Conservation (phyloP, 2,329 filamentous ascomycete species). For the Dactylellina sp. region DNA sequence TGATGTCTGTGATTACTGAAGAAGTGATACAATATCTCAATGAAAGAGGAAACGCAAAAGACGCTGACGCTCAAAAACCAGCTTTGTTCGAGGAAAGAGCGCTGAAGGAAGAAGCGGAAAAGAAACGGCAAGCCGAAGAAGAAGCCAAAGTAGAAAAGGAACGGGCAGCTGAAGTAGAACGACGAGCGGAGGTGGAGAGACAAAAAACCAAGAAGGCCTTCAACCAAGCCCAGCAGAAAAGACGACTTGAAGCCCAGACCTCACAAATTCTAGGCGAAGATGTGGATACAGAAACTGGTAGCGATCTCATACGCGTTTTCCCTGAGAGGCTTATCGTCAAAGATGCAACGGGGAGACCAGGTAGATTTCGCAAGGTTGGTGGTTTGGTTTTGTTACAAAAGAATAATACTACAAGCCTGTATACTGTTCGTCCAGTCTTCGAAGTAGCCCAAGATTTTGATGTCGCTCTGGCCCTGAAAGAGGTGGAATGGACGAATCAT, state of each 20-base stretch:
- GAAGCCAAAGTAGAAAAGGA: slow-evolving; percentile 67
- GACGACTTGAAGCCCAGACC: slow-evolving; percentile 30
- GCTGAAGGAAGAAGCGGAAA: slow-evolving; percentile 78
- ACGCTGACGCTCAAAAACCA: slow-evolving; percentile 79
- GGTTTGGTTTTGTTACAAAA: slow-evolving; percentile 61
- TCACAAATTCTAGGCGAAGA: slow-evolving; percentile 32
- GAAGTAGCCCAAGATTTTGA: slow-evolving; percentile 70
- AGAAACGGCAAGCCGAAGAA: slow-evolving; percentile 69
- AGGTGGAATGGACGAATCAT: slow-evolving; percentile 71
- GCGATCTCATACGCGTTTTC: slow-evolving; percentile 31
- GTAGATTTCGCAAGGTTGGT: slow-evolving; percentile 50
- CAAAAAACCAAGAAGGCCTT: slow-evolving; percentile 63
- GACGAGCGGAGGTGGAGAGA: slow-evolving; percentile 65
- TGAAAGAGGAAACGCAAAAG: slow-evolving; percentile 82
- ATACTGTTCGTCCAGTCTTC: slow-evolving; percentile 78
- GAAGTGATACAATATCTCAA: slow-evolving; percentile 79
- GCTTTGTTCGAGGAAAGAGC: slow-evolving; percentile 91
- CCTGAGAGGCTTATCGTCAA: slow-evolving; percentile 44
- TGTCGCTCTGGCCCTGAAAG: slow-evolving; percentile 77
- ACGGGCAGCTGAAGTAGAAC: slow-evolving; percentile 68
- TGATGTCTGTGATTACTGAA: slow-evolving; percentile 73
- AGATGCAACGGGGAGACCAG: slow-evolving; percentile 41
- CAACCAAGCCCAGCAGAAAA: slow-evolving; percentile 58
- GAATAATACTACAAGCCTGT: slow-evolving; percentile 77
- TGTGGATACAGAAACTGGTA: slow-evolving; percentile 16